phyloP scores from a whole-genome alignment of 208 protist species.

The Entamoeba moshkovskii region DNA sequence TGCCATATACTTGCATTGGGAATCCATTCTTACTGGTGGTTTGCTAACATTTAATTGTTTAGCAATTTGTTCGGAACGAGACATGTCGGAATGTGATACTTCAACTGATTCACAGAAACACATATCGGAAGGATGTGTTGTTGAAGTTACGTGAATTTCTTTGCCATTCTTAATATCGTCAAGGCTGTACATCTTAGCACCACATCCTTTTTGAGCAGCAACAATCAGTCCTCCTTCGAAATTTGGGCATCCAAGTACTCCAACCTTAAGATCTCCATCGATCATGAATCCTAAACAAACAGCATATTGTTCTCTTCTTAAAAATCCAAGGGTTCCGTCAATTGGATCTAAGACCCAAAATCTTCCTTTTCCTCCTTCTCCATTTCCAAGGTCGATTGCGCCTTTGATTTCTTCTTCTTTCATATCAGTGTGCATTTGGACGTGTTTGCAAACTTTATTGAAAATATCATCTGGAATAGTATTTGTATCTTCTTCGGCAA shows the following conservation, averaged over 20 bases:
- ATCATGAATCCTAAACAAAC: neutral
- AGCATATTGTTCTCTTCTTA: neutral
- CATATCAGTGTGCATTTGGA: neutral
- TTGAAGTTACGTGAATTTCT: neutral
- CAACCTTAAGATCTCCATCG: neutral
- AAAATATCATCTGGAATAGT: neutral
- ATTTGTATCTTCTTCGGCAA: neutral
- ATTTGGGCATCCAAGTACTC: neutral
- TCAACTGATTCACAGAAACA: neutral
- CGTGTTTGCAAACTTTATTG: neutral
- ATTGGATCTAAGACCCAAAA: neutral
- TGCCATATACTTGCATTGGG: neutral
- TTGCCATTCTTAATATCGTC: neutral
- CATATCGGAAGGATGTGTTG: neutral
- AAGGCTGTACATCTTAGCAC: neutral
- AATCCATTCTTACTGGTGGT: neutral
- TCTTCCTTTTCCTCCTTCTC: neutral
- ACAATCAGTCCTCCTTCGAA: neutral
- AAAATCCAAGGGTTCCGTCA: neutral
- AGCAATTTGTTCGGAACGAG: neutral
- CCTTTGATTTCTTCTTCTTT: neutral
- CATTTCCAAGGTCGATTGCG: neutral
- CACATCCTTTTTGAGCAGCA: neutral
- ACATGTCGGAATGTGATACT: neutral
- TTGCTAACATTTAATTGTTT: neutral